Evolutionary conservation across 495 filamentous ascomycete genomes (phyloP).

Genomic region (Annulohypoxylon moriforme): DNA sequence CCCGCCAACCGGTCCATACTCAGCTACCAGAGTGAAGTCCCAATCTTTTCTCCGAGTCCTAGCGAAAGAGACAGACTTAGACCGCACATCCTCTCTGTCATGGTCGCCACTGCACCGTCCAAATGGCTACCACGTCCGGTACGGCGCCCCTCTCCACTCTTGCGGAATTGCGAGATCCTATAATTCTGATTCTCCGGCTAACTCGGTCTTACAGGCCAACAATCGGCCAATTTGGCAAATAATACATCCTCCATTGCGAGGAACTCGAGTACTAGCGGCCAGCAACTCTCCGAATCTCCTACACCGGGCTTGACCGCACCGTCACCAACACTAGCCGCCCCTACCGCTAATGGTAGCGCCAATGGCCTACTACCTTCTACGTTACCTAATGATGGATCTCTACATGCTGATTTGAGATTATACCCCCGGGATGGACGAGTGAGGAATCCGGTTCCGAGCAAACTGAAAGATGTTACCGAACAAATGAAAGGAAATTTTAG

Average conservation of each 20-base stretch:
- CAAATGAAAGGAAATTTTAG: constrained; percentile 67
- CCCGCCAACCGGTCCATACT: constrained; percentile 35
- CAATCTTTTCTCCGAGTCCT: constrained; percentile 24
- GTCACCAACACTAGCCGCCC: constrained; percentile 34
- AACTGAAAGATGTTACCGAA: constrained; percentile 68
- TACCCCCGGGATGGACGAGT: constrained; percentile 63
- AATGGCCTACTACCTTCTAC: constrained; percentile 44
- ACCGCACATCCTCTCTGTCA: constrained; percentile 35
- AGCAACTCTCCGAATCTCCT: constrained; percentile 42
- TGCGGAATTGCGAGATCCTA: neutral
- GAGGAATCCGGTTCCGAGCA: constrained; percentile 67
- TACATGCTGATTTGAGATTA: constrained; percentile 45
- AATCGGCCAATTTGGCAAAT: constrained; percentile 49
- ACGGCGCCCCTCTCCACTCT: constrained; percentile 22
- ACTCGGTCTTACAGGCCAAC: constrained; percentile 44
- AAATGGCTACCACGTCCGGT: constrained; percentile 52
- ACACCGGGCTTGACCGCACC: constrained; percentile 34
- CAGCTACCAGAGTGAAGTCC: constrained; percentile 36
- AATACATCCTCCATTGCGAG: constrained; percentile 32
- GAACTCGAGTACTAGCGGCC: constrained; percentile 31
- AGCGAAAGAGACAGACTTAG: constrained; percentile 20
- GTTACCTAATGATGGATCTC: constrained; percentile 43
- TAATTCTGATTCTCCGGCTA: constrained; percentile 19
- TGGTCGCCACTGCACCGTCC: constrained; percentile 44
- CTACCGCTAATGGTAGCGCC: constrained; percentile 37